These are phyloP conservation scores for Madurella fahalii DNA, from an alignment of 2,329 filamentous ascomycete genomes.

Conservation along the genomic window DNA sequence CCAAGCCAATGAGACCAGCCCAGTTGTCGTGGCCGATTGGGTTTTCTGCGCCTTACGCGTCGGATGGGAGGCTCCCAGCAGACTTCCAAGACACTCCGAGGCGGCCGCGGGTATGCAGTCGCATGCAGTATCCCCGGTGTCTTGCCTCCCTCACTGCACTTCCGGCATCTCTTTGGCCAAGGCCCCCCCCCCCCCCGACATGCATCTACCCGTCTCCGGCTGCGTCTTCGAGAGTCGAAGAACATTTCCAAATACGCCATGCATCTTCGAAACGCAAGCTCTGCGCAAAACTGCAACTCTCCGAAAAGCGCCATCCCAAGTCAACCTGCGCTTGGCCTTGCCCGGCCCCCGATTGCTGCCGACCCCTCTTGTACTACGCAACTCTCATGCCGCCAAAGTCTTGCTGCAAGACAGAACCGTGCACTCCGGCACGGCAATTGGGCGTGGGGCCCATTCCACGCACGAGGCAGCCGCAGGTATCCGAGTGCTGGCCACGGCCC, in stretches of 20 bases:
- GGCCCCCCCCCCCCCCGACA: background rate
- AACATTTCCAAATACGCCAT: background rate
- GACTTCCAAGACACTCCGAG: conserved; percentile 13
- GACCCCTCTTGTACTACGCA: conserved; percentile 14
- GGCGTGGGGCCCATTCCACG: conserved; percentile 1
- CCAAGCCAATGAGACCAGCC: conserved; percentile 1
- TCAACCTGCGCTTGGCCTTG: conserved; percentile 4
- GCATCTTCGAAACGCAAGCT: conserved; percentile 6
- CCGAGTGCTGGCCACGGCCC: conserved; percentile 13
- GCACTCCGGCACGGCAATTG: conserved; percentile 12
- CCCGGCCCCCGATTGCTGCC: conserved; percentile 8
- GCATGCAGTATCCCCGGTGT: conserved; percentile 11
- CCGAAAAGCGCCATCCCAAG: background rate
- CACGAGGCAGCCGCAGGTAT: conserved; percentile 14
- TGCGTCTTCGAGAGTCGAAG: conserved; percentile 2
- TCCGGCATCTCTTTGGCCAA: conserved; percentile 9
- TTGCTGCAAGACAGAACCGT: conserved; percentile 3
- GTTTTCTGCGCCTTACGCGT: background rate
- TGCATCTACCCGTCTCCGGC: conserved; percentile 9
- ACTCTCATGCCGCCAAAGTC: conserved; percentile 4
- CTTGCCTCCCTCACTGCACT: conserved; percentile 3
- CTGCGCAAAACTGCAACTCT: conserved; percentile 5
- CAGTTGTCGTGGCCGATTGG: background rate
- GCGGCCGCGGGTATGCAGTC: conserved; percentile 6
- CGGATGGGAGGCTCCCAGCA: conserved; percentile 8